Evolutionary conservation across 164 flowering plant species (phyloP).

Genomic region (Dillenia turbinata): DNA sequence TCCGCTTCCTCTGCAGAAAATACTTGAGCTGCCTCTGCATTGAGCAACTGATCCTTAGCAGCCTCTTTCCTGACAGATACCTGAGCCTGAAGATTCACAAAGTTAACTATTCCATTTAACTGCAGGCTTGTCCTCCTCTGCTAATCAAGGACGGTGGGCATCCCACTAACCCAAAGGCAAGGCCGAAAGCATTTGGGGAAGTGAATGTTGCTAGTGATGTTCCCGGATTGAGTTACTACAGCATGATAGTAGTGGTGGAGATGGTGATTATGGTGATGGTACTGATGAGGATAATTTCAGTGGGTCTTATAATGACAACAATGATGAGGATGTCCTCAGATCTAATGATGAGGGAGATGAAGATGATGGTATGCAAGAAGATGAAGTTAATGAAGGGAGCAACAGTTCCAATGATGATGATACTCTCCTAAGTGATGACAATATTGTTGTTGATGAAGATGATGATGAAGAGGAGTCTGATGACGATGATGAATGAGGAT

Average conservation of each 20-base stretch:
- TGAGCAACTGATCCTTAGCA: too few relatives aligned
- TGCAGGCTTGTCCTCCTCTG: conserved; percentile 80
- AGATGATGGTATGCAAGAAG: conserved; percentile 10
- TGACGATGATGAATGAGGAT: conserved; percentile 15
- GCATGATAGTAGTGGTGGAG: conserved; percentile 17
- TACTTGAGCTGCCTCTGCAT: too few relatives aligned
- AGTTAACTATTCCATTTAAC: conserved; percentile 7
- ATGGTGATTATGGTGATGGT: conserved; percentile 16
- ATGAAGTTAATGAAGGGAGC: conserved; percentile 11
- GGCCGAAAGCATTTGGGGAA: conserved; percentile 90
- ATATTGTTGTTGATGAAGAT: conserved; percentile 8
- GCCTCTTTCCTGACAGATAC: too few relatives aligned
- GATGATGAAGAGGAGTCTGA: conserved; percentile 17
- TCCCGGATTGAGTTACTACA: conserved; percentile 71
- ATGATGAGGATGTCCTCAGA: conserved; percentile 12
- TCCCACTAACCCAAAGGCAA: conserved; percentile 71
- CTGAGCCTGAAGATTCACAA: not conserved
- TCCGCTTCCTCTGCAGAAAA: too few relatives aligned
- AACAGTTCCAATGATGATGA: conserved; percentile 10
- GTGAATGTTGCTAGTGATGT: conserved; percentile 51
- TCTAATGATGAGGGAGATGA: conserved; percentile 24
- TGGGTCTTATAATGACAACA: conserved; percentile 23
- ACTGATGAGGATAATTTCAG: conserved; percentile 17
- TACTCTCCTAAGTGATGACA: not conserved
- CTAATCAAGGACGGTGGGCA: conserved; percentile 89